Evolutionary conservation across 257 asterid genomes (phyloP).

Genomic region (Ligustrum vulgare): DNA sequence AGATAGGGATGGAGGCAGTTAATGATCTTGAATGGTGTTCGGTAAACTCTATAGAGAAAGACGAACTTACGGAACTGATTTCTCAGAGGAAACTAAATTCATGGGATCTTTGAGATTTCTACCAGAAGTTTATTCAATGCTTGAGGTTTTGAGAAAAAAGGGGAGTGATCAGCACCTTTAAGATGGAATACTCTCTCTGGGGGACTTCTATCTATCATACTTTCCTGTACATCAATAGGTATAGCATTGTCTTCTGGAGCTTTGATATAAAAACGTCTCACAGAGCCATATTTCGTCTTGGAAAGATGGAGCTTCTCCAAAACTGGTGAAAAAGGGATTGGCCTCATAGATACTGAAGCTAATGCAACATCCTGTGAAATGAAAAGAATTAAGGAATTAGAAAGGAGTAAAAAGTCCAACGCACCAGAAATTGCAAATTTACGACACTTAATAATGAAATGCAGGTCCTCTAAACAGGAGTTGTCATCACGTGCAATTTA

Average conservation of each 20-base stretch:
- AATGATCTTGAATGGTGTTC: not conserved
- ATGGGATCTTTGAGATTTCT: constrained; percentile 73
- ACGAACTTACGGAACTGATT: not conserved
- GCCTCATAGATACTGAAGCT: constrained; percentile 96
- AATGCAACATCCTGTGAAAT: constrained; percentile 82
- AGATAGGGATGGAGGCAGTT: not conserved
- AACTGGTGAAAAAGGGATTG: constrained; percentile 83
- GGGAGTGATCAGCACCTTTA: constrained; percentile 95
- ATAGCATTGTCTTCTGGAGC: constrained; percentile 88
- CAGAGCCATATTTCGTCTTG: constrained; percentile 68
- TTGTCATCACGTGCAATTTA: not conserved
- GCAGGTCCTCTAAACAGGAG: not conserved
- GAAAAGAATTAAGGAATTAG: constrained; percentile 20
- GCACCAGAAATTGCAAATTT: not conserved
- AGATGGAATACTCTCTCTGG: constrained; percentile 75
- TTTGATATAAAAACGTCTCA: constrained; percentile 76
- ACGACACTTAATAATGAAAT: not conserved
- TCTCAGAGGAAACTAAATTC: constrained; percentile 11
- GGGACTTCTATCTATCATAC: constrained; percentile 60
- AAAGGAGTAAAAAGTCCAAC: not conserved
- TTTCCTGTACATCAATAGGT: constrained; percentile 67
- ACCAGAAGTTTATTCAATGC: constrained; percentile 76
- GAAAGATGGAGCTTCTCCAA: constrained; percentile 82
- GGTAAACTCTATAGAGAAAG: not conserved
- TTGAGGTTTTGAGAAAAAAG: constrained; percentile 97